Percentiles rank a stretch among this genome's conserved stretches.
These are phyloP conservation scores for Babesia divergens DNA, from an alignment of 169 alveolate genomes.

Conservation along the genomic window DNA sequence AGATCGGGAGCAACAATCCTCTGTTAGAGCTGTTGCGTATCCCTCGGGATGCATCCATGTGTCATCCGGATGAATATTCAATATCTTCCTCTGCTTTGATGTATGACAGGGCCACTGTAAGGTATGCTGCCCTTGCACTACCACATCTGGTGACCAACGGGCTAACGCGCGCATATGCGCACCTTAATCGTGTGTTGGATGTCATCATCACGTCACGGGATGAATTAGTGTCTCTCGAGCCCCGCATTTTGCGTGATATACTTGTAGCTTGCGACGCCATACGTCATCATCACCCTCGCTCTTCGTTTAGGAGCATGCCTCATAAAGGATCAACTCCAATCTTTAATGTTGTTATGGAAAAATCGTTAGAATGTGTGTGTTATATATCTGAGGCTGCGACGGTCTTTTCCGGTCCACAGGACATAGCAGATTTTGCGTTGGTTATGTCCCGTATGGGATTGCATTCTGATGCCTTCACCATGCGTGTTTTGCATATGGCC, in stretches of 20 bases:
- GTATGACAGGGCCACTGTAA: not conserved
- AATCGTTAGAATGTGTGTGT: not conserved
- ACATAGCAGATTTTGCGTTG: not conserved
- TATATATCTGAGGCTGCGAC: not conserved
- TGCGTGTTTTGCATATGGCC: not conserved
- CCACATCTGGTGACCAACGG: constrained; percentile 1
- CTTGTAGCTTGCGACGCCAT: constrained; percentile 8
- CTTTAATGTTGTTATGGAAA: constrained; percentile 2
- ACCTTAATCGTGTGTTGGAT: constrained; percentile 12
- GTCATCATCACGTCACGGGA: constrained; percentile 11
- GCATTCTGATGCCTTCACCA: not conserved
- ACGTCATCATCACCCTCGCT: not conserved
- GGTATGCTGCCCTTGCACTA: constrained; percentile 3
- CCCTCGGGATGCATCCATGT: not conserved
- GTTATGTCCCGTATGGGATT: not conserved
- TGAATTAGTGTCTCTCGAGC: not conserved
- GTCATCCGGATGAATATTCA: not conserved
- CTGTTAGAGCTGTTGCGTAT: constrained; percentile 1
- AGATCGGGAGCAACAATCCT: not conserved
- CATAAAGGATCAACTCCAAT: not conserved
- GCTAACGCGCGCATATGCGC: not conserved
- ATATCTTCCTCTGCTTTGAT: not conserved
- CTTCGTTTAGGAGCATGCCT: not conserved
- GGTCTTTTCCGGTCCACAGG: not conserved
- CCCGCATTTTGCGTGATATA: not conserved